These are phyloP conservation scores for Cryptococcus wingfieldii DNA, from an alignment of 1,284 basidiomycete genomes.

Conservation along the genomic window DNA sequence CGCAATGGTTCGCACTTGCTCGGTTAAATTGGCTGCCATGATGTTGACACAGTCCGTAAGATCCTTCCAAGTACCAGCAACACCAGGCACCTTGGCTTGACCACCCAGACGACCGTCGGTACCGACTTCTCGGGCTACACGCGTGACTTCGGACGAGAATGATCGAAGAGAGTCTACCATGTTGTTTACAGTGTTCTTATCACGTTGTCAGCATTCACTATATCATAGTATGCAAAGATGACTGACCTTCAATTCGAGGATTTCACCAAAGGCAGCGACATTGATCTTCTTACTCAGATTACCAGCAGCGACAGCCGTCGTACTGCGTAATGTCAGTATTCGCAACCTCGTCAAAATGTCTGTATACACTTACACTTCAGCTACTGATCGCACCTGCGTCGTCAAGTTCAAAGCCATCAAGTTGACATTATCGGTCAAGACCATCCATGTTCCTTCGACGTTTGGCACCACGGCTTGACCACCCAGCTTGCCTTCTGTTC, in stretches of 20 bases:
- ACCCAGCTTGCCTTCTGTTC: slow-evolving; percentile 91
- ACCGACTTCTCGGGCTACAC: slow-evolving; percentile 83
- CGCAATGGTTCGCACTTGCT: slow-evolving; percentile 93
- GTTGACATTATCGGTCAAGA: slow-evolving; percentile 89
- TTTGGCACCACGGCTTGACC: slow-evolving; percentile 85
- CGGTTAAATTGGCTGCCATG: slow-evolving; percentile 62
- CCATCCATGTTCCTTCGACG: slow-evolving; percentile 89
- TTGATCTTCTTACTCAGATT: slow-evolving; percentile 85
- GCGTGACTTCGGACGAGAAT: slow-evolving; percentile 64
- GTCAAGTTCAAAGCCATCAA: slow-evolving; percentile 70
- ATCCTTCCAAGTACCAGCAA: slow-evolving; percentile 91
- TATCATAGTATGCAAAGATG: not conserved
- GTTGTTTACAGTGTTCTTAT: slow-evolving; percentile 40
- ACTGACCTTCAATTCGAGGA: slow-evolving; percentile 72
- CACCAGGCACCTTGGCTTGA: slow-evolving; percentile 79
- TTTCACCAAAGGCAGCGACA: slow-evolving; percentile 95
- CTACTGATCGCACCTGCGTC: slow-evolving; percentile 93
- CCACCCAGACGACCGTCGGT: slow-evolving; percentile 94
- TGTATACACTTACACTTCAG: slow-evolving; percentile 60
- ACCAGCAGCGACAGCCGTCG: slow-evolving; percentile 93
- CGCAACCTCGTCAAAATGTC: not conserved
- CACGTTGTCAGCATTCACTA: slow-evolving; percentile 27
- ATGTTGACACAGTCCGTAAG: slow-evolving; percentile 91
- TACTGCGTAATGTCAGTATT: slow-evolving; percentile 43
- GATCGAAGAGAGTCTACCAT: slow-evolving; percentile 50